Percentiles rank a stretch among this genome's conserved stretches.
Conservation (phyloP, 495 filamentous ascomycete species). For the Tuber umbilicatum region DNA sequence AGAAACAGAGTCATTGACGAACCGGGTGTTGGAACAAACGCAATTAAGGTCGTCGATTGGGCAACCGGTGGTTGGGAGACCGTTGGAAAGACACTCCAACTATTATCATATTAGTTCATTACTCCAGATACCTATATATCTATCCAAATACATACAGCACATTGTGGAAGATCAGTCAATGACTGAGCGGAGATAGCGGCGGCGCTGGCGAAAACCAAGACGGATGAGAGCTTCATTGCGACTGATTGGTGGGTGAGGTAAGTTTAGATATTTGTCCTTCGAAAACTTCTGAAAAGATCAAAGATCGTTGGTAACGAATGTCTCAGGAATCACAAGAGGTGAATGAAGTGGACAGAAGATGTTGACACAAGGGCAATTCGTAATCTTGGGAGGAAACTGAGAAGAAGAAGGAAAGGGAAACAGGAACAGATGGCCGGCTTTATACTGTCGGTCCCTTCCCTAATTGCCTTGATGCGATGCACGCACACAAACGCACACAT, state of each 20-base stretch:
- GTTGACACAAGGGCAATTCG: neutral
- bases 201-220: constrained; percentile 21
- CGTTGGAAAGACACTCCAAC: constrained; percentile 14
- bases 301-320: neutral
- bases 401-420: neutral
- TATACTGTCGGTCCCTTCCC: neutral
- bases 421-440: neutral
- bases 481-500: neutral
- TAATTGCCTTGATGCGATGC: neutral
- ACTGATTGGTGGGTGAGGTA: neutral
- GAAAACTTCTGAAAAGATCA: neutral
- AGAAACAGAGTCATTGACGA: constrained; percentile 11
- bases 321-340: neutral
- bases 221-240: constrained; percentile 26
- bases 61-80: constrained; percentile 28
- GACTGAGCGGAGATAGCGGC: constrained; percentile 24
- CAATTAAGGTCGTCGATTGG: constrained; percentile 21
- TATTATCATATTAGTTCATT: constrained; percentile 13
- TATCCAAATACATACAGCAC: constrained; percentile 34
- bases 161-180: constrained; percentile 20
- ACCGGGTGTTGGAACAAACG: constrained; percentile 17
- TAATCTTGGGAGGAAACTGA: neutral
- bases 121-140: neutral
- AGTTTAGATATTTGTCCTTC: neutral
- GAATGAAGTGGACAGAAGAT: neutral